Base-by-base conservation (phyloP, 805 yeast genomes). In the Ogataea degrootiae region DNA sequence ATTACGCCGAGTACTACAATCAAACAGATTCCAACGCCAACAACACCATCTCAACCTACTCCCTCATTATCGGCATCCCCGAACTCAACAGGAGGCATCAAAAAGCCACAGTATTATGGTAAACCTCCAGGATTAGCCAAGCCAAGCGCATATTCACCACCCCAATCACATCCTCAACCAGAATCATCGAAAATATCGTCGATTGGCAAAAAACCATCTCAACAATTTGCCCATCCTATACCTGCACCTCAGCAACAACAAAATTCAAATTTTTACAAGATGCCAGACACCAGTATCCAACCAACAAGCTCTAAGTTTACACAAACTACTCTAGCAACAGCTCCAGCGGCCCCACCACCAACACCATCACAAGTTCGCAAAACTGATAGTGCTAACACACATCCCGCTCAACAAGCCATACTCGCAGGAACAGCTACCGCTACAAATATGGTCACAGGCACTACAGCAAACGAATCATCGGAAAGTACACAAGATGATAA, bases 21-120 rank as follows among this genome's bases (percentile, higher is more conserved):
- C 11, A 34, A 34, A n/a, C 39, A 21, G 15, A 6, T 21, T 14
- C 34, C 42, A 15, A 36, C 34, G 6, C 15, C 45, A 29, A 19
- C 45, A 14, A 41, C 29, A 33, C 36, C 46, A 8, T 15, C 45
- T 15, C 42, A 46, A 46, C 38, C 60, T 39, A 42, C 65, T 41
- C 33, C 66, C 38, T 34, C 66, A 53, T 42, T 67, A 40, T 14
- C 64, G 54, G 37, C 66, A 57, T 47, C 61, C 56, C 44, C 59
- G 55, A 49, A 65, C 37, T 55, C 38, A 44, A 41, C 42, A 11
- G 49, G 50, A n/a, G 54, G 49, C 3, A 55, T 56, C 16, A 53
- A 55, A 42, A 63, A 60, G 49, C 68, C 64, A 17, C 64, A 59
- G 37, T 59, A 55, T 49, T 64, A 59, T 50, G 60, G 60, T 9